phyloP scores from a whole-genome alignment of 129 eudicot species.

The Calendula officinalis region DNA sequence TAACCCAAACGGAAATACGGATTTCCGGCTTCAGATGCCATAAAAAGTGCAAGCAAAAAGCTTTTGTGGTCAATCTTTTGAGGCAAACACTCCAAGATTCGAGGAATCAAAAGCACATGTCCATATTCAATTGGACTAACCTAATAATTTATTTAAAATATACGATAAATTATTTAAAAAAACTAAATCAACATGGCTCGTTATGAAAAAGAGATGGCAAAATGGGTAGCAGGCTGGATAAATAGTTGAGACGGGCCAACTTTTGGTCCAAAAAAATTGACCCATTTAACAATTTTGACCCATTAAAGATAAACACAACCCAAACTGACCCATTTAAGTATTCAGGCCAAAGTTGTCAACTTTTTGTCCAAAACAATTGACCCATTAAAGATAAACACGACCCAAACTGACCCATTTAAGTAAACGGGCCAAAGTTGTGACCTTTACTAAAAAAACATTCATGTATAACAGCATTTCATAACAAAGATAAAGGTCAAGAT shows the following conservation, averaged over 20 bases:
- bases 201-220: background rate
- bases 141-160: slow-evolving; percentile 35
- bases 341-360: too few relatives aligned
- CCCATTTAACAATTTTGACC: background rate
- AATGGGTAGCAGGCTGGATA: too few relatives aligned
- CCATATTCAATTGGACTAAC: slow-evolving; percentile 99
- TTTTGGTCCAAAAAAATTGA: too few relatives aligned
- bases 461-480: background rate
- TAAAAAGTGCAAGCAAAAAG: slow-evolving; percentile 88
- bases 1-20: slow-evolving; percentile 95
- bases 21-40: slow-evolving; percentile 93
- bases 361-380: background rate
- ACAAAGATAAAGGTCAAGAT: background rate
- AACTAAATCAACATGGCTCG: background rate
- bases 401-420: background rate
- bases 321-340: background rate
- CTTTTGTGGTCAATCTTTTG: slow-evolving; percentile 92
- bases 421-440: background rate
- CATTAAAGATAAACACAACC: background rate
- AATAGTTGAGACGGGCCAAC: too few relatives aligned
- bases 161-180: slow-evolving; percentile 1
- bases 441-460: background rate
- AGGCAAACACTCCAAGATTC: slow-evolving; percentile 85
- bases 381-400: background rate
- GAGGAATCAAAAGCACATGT: slow-evolving; percentile 93